Base-by-base conservation (phyloP, 306 rosid species). In the Vachellia pachyceras region DNA sequence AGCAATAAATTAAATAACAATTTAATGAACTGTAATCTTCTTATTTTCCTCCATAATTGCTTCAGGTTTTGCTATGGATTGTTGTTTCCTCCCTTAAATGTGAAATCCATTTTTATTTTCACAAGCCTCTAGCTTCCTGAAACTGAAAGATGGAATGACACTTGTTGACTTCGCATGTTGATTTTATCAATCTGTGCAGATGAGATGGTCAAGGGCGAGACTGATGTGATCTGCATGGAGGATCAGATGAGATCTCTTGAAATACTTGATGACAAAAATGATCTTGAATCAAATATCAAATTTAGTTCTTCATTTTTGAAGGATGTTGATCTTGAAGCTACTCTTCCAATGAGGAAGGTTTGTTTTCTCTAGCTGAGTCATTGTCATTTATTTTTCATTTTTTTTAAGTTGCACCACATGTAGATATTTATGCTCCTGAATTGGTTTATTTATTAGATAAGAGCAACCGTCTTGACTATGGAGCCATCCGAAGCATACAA, bases 181-280 rank as follows among this genome's bases (percentile, higher is more conserved):
- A 55, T 78, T 77, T 55, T 85, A 79, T 74, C 69, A 75, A 73
- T 83, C 72, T 83, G 80, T 83, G 85, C 92, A 95, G 98, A 91
- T 88, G 91, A 69, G 58, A 76, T 72, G 41, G 80, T 79, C 80
- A 89, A 80, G 79, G 82, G 72, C 61, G 91, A 88, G 78, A 55
- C 69, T 25, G 88, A 52, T 68, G 84, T 80, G 75, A 82, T 82
- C 87, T 89, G 91, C 90, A 80, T 93, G 87, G 98, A 95, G 87
- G 96, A 91, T 78, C 84, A 79, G 65, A 78, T 95, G 80, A 89
- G 87, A 83, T 88, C 91, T 44, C 82, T 86, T 33, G 96, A 94
- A 63, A 75, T 95, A 72, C 93, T 95, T 69, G 61, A 79, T 73
- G 78, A 47, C 73, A 88, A 83, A 77, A 93, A 87, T 75, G 89